Percentiles rank a stretch among this genome's conserved stretches.
These are phyloP conservation scores for Excoecaria agallocha DNA, from an alignment of 345 rosid genomes.

Conservation along the genomic window DNA sequence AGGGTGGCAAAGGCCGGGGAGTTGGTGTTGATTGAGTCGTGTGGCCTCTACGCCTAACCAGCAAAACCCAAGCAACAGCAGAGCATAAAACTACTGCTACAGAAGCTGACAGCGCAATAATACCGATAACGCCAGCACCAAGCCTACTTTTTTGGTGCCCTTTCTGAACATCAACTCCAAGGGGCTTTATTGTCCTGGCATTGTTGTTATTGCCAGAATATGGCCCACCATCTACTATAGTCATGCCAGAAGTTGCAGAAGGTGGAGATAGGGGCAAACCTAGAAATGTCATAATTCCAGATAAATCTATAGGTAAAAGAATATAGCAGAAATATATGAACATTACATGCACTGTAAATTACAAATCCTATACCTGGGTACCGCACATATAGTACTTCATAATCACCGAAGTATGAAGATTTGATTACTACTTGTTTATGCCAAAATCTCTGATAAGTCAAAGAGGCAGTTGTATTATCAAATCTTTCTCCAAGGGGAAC, in stretches of 20 bases:
- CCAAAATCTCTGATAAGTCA: constrained; percentile 85
- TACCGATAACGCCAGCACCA: constrained; percentile 54
- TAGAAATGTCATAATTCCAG: constrained; percentile 25
- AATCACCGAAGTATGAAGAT: constrained; percentile 61
- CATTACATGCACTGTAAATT: background rate
- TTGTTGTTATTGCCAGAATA: constrained; percentile 53
- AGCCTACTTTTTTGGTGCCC: constrained; percentile 50
- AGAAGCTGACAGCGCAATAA: constrained; percentile 64
- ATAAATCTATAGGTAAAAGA: constrained; percentile 2
- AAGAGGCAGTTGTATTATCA: constrained; percentile 68
- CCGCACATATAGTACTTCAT: constrained; percentile 75
- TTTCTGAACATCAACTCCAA: constrained; percentile 76
- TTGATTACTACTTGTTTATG: constrained; percentile 68
- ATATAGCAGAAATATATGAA: background rate
- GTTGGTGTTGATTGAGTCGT: constrained; percentile 36
- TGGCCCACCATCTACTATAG: constrained; percentile 60
- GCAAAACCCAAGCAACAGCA: constrained; percentile 55
- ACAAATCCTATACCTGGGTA: constrained; percentile 55
- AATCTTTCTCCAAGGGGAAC: constrained; percentile 81
- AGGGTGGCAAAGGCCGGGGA: constrained; percentile 44
- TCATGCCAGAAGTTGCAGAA: constrained; percentile 47
- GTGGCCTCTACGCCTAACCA: constrained; percentile 43
- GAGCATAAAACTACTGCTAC: constrained; percentile 59
- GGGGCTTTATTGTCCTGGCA: constrained; percentile 63
- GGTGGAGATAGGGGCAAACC: constrained; percentile 97